phyloP scores from a whole-genome alignment of 257 asterid species.

The Solanum rostratum region DNA sequence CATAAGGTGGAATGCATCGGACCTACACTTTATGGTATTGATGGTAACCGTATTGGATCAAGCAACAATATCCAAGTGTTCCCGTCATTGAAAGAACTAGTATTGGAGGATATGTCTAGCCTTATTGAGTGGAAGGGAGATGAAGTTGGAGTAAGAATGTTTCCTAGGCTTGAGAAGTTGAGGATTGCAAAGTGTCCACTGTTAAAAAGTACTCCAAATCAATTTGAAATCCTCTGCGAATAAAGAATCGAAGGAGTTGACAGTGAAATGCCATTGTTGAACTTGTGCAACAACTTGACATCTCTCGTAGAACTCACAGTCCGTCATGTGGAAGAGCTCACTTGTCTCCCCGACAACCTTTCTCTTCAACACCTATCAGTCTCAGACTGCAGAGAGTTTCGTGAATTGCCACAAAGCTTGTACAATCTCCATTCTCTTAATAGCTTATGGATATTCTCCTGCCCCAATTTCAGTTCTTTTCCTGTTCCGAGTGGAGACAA shows the following conservation, averaged over 20 bases:
- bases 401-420: constrained; percentile 1
- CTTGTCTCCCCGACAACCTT: not conserved
- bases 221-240: constrained; percentile 7
- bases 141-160: not conserved
- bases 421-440: not conserved
- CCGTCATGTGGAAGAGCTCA: not conserved
- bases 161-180: constrained; percentile 7
- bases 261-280: not conserved
- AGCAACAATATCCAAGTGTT: not conserved
- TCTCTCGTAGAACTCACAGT: not conserved
- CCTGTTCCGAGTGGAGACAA: not conserved
- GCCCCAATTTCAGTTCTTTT: not conserved
- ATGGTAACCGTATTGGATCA: not conserved
- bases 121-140: constrained; percentile 8
- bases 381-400: not conserved
- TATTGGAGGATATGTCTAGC: not conserved
- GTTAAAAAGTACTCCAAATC: constrained; percentile 13
- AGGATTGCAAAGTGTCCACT: not conserved
- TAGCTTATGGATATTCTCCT: not conserved
- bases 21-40: not conserved
- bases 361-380: not conserved
- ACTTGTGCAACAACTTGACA: not conserved
- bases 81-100: not conserved
- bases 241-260: not conserved
- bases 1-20: fast-evolving